phyloP scores from a whole-genome alignment of 2,329 filamentous ascomycete genomes.

The Fusarium circinatum region DNA sequence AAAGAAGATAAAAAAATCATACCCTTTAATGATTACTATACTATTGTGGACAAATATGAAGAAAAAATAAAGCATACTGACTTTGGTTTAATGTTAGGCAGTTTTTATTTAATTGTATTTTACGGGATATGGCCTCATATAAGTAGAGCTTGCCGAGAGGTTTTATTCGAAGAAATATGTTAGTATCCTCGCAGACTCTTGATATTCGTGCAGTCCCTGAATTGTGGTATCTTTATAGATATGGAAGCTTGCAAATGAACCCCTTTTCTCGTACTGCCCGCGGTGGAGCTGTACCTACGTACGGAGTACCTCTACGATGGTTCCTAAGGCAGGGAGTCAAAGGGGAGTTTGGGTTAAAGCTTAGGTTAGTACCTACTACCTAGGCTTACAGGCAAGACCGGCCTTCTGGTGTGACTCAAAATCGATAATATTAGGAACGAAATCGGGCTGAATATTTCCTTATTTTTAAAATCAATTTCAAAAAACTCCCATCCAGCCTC shows the following conservation, averaged over 20 bases:
- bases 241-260: background rate
- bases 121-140: background rate
- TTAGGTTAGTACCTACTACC: background rate
- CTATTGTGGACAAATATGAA: background rate
- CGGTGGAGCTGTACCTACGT: background rate
- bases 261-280: background rate
- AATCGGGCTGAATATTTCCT: background rate
- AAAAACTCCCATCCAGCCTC: background rate
- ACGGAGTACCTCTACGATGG: too few species aligned
- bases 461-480: background rate
- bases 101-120: background rate
- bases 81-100: background rate
- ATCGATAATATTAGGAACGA: background rate
- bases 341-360: background rate
- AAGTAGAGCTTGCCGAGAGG: background rate
- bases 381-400: background rate
- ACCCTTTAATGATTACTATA: background rate
- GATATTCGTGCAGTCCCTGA: background rate
- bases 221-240: background rate
- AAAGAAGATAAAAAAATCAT: constrained; percentile 10
- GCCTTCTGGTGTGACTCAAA: background rate
- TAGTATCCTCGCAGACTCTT: background rate
- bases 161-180: background rate
- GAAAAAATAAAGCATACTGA: background rate
- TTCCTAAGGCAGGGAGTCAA: background rate